phyloP scores from a whole-genome alignment of 164 flowering plant genomes.

The Dillenia turbinata region DNA sequence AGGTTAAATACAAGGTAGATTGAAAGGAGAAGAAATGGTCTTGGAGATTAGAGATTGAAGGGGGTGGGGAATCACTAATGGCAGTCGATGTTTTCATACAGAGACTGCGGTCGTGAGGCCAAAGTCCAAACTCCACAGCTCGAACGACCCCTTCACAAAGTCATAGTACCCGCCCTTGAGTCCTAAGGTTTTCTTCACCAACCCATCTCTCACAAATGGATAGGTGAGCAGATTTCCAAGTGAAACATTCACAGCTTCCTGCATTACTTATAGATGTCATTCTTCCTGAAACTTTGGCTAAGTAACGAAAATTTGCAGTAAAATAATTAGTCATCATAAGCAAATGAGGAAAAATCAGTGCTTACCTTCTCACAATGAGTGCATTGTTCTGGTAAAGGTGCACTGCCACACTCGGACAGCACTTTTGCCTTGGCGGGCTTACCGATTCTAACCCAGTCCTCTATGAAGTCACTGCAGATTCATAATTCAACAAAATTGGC shows the following conservation, averaged over 20 bases:
- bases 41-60: no score
- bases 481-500: no score
- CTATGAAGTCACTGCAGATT: constrained; percentile 59
- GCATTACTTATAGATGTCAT: constrained; percentile 21
- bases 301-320: neutral
- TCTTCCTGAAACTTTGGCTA: no score
- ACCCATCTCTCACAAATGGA: constrained; percentile 86
- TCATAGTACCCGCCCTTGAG: constrained; percentile 90
- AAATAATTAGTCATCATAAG: neutral
- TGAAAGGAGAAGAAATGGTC: no score
- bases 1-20: no score
- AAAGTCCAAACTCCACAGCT: constrained; percentile 73
- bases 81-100: constrained; percentile 40
- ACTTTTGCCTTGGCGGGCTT: constrained; percentile 62
- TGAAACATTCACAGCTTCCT: constrained; percentile 94
- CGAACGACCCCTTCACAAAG: constrained; percentile 70
- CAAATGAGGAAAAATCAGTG: neutral
- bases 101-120: constrained; percentile 46
- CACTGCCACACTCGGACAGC: constrained; percentile 18
- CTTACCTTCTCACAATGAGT: constrained; percentile 53
- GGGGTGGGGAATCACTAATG: no score
- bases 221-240: constrained; percentile 74
- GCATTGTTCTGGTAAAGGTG: constrained; percentile 37
- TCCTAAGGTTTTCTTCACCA: constrained; percentile 70
- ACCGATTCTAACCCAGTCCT: constrained; percentile 62